Base-by-base conservation (phyloP, 2,329 filamentous ascomycete genomes). In the Podosphaera xanthii region DNA sequence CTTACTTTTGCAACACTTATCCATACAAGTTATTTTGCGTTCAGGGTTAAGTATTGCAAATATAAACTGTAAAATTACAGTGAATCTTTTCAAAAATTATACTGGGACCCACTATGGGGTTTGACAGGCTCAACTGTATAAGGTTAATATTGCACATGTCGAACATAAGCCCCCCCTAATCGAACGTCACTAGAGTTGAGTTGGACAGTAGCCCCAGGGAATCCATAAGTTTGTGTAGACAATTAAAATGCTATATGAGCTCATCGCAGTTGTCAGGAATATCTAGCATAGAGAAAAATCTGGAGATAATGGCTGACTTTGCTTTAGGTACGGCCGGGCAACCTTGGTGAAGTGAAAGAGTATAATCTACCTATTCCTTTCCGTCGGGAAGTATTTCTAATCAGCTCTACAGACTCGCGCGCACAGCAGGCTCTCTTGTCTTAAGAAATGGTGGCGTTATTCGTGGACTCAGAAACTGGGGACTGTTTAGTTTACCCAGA, bases 381-480 rank as follows among this genome's bases (percentile, higher is more conserved):
- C 34, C 61, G 42, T 57, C 36, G 34, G 33, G 31, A 30, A 40
- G 31, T 44, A n/a, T 52, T 34, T 53, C 58, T 59, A 44, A 54
- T 6, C 22, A 54, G 53, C 14, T 33, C 35, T 31, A 30, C 67
- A 95, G 89, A 77, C 94, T 97, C 73, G 88, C 89, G 70, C 82
- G 84, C 68, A 87, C 87, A 59, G 81, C 88, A 64, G 91, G 91
- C 66, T 81, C 83, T 65, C 79, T 91, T 63, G 79, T 98, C 70
- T 85, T 98, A 67, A 78, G 80, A 66, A 80, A 83, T 64, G 85
- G 86, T 70, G 92, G 92, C 71, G 90, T 96, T 60, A 82, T 98
- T 69, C 89, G 92, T 66, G 89, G 89, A 70, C 78, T 94, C 69
- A 84, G 84, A 65, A 98, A 98, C 77, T 98, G 92, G 92, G 92